Evolutionary conservation across 2,329 filamentous ascomycete genomes (phyloP).

Genomic region (Colletotrichum sansevieriae): DNA sequence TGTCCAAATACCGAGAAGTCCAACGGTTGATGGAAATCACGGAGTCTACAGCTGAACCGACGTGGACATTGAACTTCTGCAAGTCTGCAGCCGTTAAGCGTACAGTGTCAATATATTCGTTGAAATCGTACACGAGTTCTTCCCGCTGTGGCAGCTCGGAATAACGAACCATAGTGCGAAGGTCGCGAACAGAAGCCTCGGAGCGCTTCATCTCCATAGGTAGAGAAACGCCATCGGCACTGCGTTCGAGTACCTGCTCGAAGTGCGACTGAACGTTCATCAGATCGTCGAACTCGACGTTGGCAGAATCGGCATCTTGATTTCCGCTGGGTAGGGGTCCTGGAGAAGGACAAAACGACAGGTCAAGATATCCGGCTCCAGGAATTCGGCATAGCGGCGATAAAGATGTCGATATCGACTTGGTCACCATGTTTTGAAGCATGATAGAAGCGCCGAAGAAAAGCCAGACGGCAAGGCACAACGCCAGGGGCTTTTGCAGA

Average conservation of each 20-base stretch:
- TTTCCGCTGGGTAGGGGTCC: slow-evolving; percentile 1
- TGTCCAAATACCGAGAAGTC: slow-evolving; percentile 78
- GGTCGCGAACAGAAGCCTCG: slow-evolving; percentile 79
- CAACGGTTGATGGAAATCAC: slow-evolving; percentile 82
- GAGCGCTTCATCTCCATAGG: slow-evolving; percentile 85
- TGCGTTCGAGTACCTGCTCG: slow-evolving; percentile 79
- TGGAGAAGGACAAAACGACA: slow-evolving; percentile 72
- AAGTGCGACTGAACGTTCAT: slow-evolving; percentile 82
- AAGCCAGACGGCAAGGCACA: slow-evolving; percentile 72
- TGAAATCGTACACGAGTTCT: slow-evolving; percentile 81
- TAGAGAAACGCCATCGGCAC: slow-evolving; percentile 73
- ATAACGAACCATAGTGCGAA: slow-evolving; percentile 78
- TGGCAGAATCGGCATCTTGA: slow-evolving; percentile 42
- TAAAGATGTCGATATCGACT: slow-evolving; percentile 71
- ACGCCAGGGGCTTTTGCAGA: slow-evolving; percentile 73
- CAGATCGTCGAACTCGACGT: slow-evolving; percentile 79
- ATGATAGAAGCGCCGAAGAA: slow-evolving; percentile 70
- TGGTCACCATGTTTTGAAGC: slow-evolving; percentile 71
- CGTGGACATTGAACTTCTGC: slow-evolving; percentile 81
- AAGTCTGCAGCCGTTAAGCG: slow-evolving; percentile 74
- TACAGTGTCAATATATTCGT: slow-evolving; percentile 79
- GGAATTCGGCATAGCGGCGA: slow-evolving; percentile 80
- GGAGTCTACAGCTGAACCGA: slow-evolving; percentile 79
- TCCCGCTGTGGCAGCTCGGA: slow-evolving; percentile 76
- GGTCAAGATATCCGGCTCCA: slow-evolving; percentile 69